A percentile compares a stretch with the other conserved stretches of the same genome.
Evolutionary conservation across 2,329 filamentous ascomycete species (phyloP).

Genomic region (Cadophora malorum): DNA sequence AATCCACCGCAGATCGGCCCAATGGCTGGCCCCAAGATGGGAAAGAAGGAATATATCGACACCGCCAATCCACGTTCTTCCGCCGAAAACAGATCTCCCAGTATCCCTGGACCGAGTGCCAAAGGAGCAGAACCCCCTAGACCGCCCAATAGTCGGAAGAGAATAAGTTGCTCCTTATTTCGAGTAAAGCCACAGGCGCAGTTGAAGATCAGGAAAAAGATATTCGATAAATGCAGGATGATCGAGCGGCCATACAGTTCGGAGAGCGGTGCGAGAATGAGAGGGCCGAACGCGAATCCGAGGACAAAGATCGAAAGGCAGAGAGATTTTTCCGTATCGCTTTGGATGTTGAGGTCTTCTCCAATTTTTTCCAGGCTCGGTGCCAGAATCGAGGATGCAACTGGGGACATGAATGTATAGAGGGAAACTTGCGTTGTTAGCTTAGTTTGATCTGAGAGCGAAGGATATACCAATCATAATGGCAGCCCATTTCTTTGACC

Average conservation of each 20-base stretch:
- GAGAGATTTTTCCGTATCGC: slow-evolving; percentile 53
- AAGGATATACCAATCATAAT: no score
- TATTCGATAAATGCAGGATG: slow-evolving; percentile 52
- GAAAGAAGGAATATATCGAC: slow-evolving; percentile 43
- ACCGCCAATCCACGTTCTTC: slow-evolving; percentile 54
- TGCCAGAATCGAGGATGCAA: slow-evolving; percentile 60
- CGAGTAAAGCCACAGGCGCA: slow-evolving; percentile 55
- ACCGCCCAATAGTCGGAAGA: slow-evolving; percentile 54
- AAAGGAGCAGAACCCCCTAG: slow-evolving; percentile 55
- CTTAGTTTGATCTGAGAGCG: no score
- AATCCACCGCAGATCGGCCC: slow-evolving; percentile 59
- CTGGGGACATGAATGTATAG: slow-evolving; percentile 55
- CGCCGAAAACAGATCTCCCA: slow-evolving; percentile 55
- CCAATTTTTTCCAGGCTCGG: slow-evolving; percentile 50
- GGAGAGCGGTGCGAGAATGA: slow-evolving; percentile 66
- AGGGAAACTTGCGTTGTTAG: no score
- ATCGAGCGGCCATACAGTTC: slow-evolving; percentile 55
- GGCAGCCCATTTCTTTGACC: no score
- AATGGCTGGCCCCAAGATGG: slow-evolving; percentile 43
- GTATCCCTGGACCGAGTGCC: slow-evolving; percentile 51
- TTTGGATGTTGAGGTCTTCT: slow-evolving; percentile 61
- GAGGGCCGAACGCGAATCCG: slow-evolving; percentile 53
- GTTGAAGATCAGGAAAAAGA: slow-evolving; percentile 61
- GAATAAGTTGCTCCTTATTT: slow-evolving; percentile 51
- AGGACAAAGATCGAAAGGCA: slow-evolving; percentile 55